Evolutionary conservation across 495 filamentous ascomycete species (phyloP).

Genomic region (Letharia lupina): DNA sequence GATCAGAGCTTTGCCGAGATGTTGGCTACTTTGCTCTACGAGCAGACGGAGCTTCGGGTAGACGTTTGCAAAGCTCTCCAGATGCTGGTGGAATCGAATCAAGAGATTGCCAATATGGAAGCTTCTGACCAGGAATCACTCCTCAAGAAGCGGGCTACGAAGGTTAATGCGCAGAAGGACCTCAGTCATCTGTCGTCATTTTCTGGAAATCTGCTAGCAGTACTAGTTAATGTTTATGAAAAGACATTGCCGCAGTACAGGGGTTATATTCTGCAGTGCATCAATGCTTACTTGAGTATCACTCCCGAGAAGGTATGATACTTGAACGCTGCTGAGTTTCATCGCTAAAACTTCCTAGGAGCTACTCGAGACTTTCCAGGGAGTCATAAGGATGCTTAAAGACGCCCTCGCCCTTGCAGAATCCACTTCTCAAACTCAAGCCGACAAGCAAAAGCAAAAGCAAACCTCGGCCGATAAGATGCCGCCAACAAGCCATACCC

Average conservation of each 20-base stretch:
- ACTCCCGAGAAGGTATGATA: constrained; percentile 52
- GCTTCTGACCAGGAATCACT: constrained; percentile 59
- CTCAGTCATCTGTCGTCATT: constrained; percentile 67
- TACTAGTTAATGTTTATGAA: constrained; percentile 96
- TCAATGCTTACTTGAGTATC: constrained; percentile 89
- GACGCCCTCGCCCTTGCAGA: constrained; percentile 66
- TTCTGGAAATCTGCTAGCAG: constrained; percentile 80
- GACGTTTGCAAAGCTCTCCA: constrained; percentile 81
- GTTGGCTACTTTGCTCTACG: constrained; percentile 82
- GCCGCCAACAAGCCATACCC: constrained; percentile 88
- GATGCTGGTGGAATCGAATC: constrained; percentile 82
- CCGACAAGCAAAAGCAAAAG: constrained; percentile 54
- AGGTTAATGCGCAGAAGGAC: constrained; percentile 65
- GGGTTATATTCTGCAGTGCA: constrained; percentile 81
- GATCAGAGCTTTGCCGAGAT: constrained; percentile 89
- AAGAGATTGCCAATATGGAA: constrained; percentile 57
- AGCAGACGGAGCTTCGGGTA: constrained; percentile 75
- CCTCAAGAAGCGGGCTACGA: constrained; percentile 62
- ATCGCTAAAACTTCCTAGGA: constrained; percentile 40
- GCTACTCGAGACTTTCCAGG: constrained; percentile 75
- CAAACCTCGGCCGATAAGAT: constrained; percentile 57
- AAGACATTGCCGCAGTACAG: constrained; percentile 88
- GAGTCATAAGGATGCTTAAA: constrained; percentile 77
- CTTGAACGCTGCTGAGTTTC: background rate
- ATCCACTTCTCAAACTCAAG: constrained; percentile 38